phyloP scores from a whole-genome alignment of 108 stramenopile genomes.

The Nannochloropsis oceanica region DNA sequence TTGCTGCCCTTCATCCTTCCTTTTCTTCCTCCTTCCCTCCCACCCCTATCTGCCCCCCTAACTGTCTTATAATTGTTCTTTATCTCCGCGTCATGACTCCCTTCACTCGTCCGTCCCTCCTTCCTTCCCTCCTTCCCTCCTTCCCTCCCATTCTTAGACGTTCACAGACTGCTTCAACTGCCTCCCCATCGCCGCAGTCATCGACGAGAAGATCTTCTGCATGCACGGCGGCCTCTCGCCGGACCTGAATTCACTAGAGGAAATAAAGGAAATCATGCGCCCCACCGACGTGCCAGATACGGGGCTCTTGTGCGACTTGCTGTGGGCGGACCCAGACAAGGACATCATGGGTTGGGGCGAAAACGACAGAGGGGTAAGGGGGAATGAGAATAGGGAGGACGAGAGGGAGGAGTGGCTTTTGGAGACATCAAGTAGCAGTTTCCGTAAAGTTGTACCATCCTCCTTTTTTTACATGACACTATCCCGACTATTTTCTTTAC shows the following conservation, averaged over 20 bases:
- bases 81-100: no score
- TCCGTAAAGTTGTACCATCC: no score
- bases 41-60: slow-evolving; percentile 91
- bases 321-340: slow-evolving; percentile 99
- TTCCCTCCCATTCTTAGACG: slow-evolving; percentile 40
- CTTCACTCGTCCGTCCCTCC: no score
- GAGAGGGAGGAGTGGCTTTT: no score
- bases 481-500: no score
- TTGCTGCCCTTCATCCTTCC: not conserved
- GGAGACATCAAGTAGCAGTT: no score
- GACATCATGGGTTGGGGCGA: slow-evolving; percentile 99
- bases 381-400: no score
- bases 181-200: slow-evolving; percentile 94
- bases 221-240: slow-evolving; percentile 97
- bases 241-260: slow-evolving; percentile 85
- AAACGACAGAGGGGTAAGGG: slow-evolving; percentile 90
- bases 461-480: no score
- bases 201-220: slow-evolving; percentile 99
- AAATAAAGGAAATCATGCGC: slow-evolving; percentile 42
- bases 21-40: not conserved
- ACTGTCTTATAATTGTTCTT: slow-evolving; percentile 53
- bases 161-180: slow-evolving; percentile 99
- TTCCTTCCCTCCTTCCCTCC: not conserved
- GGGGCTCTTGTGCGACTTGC: slow-evolving; percentile 93
- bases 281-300: slow-evolving; percentile 96